A percentile compares a stretch with the other conserved stretches of the same genome.
phyloP scores from a whole-genome alignment of 2,329 filamentous ascomycete species.

The Colletotrichum tamarilloi region DNA sequence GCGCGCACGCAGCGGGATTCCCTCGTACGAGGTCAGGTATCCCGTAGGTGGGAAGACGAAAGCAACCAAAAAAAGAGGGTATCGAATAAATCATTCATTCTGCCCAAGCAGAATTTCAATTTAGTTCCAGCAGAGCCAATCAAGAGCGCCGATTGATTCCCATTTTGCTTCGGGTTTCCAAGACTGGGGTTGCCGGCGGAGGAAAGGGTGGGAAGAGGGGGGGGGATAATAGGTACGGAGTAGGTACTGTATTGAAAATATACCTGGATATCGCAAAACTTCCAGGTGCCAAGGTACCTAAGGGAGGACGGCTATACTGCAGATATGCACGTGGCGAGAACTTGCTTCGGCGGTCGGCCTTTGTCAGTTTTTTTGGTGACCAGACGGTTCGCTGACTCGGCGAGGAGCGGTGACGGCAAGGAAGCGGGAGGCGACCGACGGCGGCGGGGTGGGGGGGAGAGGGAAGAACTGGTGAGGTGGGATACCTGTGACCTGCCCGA shows the following conservation, averaged over 20 bases:
- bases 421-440: not conserved
- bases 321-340: not conserved
- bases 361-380: not conserved
- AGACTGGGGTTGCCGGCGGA: not conserved
- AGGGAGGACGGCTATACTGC: not conserved
- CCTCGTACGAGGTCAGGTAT: not conserved
- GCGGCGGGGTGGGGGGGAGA: not conserved
- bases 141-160: not conserved
- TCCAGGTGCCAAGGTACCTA: not conserved
- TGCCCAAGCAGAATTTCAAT: slow-evolving; percentile 31
- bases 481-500: too few species aligned
- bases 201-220: not conserved
- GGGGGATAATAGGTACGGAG: too few species aligned
- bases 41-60: not conserved
- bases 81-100: not conserved
- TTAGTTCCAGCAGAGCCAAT: slow-evolving; percentile 5
- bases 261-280: not conserved
- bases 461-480: not conserved
- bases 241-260: too few species aligned
- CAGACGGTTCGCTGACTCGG: not conserved
- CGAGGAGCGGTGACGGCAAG: not conserved
- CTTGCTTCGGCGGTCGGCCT: not conserved
- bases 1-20: not conserved
- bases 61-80: not conserved
- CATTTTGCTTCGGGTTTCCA: not conserved